phyloP scores from a whole-genome alignment of 352 stramenopile genomes.

The Pythium phragmitis region DNA sequence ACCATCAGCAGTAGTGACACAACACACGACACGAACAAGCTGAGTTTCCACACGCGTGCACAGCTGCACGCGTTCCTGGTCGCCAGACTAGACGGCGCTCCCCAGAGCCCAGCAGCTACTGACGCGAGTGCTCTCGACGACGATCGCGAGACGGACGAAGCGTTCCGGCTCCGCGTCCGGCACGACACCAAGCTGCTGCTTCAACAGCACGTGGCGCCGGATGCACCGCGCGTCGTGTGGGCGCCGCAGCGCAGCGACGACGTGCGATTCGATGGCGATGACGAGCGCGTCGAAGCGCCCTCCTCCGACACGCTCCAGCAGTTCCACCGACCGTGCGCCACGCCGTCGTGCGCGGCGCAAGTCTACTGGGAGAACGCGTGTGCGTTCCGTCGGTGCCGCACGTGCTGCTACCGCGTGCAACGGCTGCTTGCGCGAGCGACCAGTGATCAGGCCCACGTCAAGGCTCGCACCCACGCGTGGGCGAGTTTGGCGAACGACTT shows the following conservation, averaged over 20 bases:
- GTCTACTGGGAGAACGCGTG: slow-evolving; percentile 45
- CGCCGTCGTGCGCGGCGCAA: slow-evolving; percentile 33
- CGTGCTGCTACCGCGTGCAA: slow-evolving; percentile 71
- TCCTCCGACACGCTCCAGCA: slow-evolving; percentile 14
- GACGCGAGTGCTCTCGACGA: neutral
- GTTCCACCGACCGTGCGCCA: slow-evolving; percentile 30
- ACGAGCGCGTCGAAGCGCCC: neutral
- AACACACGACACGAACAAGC: neutral
- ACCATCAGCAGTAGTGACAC: neutral
- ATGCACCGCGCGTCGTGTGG: slow-evolving; percentile 51
- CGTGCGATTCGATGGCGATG: neutral
- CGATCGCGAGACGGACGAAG: slow-evolving; percentile 31
- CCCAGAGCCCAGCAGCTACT: neutral
- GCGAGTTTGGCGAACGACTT: slow-evolving; percentile 16
- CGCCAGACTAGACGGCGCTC: neutral
- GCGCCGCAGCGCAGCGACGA: slow-evolving; percentile 42
- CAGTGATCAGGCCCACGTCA: slow-evolving; percentile 15
- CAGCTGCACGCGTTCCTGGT: slow-evolving; percentile 10
- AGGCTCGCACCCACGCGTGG: slow-evolving; percentile 11
- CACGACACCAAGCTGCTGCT: slow-evolving; percentile 60
- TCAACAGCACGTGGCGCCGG: slow-evolving; percentile 40
- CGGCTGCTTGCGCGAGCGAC: slow-evolving; percentile 32
- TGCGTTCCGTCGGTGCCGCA: slow-evolving; percentile 49
- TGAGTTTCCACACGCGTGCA: slow-evolving; percentile 4
- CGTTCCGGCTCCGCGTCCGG: slow-evolving; percentile 61